Conservation (phyloP, 2,329 filamentous ascomycete species). For the Trichoderma oligosporum region DNA sequence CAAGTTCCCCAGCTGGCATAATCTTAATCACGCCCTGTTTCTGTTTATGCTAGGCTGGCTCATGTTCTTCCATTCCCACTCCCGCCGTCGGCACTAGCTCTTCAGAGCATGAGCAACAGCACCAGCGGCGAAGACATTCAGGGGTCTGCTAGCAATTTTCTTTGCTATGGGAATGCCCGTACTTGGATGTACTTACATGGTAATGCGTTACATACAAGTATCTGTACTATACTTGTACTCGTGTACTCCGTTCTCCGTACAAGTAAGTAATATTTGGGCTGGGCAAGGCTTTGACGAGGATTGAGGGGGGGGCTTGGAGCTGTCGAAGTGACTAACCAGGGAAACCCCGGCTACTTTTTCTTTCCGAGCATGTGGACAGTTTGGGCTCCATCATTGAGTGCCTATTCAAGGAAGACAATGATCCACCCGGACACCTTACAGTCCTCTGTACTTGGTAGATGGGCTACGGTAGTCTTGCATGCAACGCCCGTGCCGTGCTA, state of each 20-base stretch:
- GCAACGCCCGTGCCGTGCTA: slow-evolving; percentile 17
- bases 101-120: neutral
- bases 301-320: slow-evolving; percentile 1
- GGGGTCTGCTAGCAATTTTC: neutral
- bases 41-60: neutral
- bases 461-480: slow-evolving; percentile 19
- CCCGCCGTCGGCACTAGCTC: neutral
- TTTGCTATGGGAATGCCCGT: neutral
- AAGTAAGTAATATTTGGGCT: neutral
- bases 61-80: neutral
- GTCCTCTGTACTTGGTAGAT: neutral
- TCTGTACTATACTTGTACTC: too few relatives aligned
- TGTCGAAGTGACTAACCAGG: slow-evolving; percentile 1
- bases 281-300: slow-evolving; percentile 9
- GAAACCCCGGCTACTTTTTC: slow-evolving; percentile 5
- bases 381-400: slow-evolving; percentile 18
- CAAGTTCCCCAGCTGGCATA: neutral
- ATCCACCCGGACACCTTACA: slow-evolving; percentile 14
- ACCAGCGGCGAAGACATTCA: neutral
- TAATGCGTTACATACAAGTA: too few relatives aligned
- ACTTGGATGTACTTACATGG: neutral
- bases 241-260: neutral
- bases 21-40: neutral
- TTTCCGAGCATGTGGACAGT: slow-evolving; percentile 19
- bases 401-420: slow-evolving; percentile 11